Evolutionary conservation across 352 stramenopile species (phyloP).

Genomic region (Phytophthora cactorum): DNA sequence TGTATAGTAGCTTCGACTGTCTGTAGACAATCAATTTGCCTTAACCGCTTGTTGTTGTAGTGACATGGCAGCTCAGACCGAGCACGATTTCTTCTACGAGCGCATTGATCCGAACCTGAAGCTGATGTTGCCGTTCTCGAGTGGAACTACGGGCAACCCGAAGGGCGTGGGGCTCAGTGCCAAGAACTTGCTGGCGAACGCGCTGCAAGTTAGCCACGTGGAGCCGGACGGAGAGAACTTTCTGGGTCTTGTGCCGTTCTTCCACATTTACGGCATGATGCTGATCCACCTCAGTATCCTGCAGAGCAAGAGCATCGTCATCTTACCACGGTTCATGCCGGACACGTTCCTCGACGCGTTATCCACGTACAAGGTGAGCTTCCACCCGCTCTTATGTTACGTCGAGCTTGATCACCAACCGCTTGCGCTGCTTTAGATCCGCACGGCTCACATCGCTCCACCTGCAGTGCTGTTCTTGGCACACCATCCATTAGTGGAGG

Average conservation of each 20-base stretch:
- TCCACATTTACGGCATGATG: conserved; percentile 95
- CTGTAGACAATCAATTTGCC: neutral
- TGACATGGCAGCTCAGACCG: conserved; percentile 41
- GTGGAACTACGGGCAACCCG: conserved; percentile 91
- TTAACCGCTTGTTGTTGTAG: conserved; percentile 16
- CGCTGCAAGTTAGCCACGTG: conserved; percentile 81
- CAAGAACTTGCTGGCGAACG: conserved; percentile 91
- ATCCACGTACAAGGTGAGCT: conserved; percentile 49
- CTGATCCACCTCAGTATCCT: conserved; percentile 86
- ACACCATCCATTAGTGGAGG: conserved; percentile 74
- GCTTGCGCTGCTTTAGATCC: conserved; percentile 29
- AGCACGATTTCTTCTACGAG: conserved; percentile 54
- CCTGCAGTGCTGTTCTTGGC: conserved; percentile 42
- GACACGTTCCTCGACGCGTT: conserved; percentile 88
- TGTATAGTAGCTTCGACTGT: neutral
- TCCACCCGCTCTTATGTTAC: neutral
- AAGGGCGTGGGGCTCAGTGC: conserved; percentile 86
- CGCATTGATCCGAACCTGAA: conserved; percentile 62
- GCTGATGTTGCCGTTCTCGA: conserved; percentile 90
- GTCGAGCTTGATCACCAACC: neutral
- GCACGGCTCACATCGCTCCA: conserved; percentile 80
- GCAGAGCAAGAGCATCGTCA: conserved; percentile 83
- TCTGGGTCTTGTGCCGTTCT: conserved; percentile 90
- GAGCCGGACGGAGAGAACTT: conserved; percentile 61
- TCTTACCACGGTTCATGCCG: conserved; percentile 91